A percentile compares a stretch with the other conserved stretches of the same genome.
phyloP scores from a whole-genome alignment of 768 basidiomycete species.

The Clathrus columnatus region DNA sequence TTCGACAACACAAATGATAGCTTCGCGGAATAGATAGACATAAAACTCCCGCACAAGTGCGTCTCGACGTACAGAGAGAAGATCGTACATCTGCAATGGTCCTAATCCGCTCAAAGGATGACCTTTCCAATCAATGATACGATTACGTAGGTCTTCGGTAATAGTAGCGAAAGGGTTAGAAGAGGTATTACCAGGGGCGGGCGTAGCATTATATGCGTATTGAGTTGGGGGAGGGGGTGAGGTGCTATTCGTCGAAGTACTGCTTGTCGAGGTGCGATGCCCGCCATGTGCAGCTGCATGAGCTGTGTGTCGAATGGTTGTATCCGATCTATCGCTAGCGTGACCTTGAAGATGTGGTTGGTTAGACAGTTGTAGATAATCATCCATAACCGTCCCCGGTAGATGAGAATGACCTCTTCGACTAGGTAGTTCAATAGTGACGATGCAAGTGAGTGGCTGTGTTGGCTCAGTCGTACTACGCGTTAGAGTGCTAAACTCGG shows the following conservation, averaged over 20 bases:
- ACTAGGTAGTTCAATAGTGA: constrained; percentile 85
- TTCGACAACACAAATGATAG: constrained; percentile 96
- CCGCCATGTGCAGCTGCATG: neutral
- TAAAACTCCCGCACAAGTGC: constrained; percentile 87
- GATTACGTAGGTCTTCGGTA: constrained; percentile 79
- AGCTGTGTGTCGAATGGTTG: neutral
- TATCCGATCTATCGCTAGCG: neutral
- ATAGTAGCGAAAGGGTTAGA: constrained; percentile 68
- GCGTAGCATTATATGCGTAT: constrained; percentile 21
- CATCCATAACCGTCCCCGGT: constrained; percentile 34
- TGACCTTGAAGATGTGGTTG: neutral
- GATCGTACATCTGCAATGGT: constrained; percentile 83
- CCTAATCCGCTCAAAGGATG: constrained; percentile 88
- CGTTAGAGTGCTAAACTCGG: constrained; percentile 80
- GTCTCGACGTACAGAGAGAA: constrained; percentile 82
- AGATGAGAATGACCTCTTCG: constrained; percentile 44
- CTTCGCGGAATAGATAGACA: constrained; percentile 95
- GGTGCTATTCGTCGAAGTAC: constrained; percentile 9
- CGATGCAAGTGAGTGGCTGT: constrained; percentile 88
- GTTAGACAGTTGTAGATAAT: neutral
- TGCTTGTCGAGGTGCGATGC: neutral
- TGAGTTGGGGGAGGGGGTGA: constrained; percentile 16
- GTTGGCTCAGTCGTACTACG: constrained; percentile 51
- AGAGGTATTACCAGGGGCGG: constrained; percentile 20
- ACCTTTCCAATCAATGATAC: constrained; percentile 95